Evolutionary conservation across 176 grass and related monocot genomes (phyloP).

Genomic region (Oryza brachyantha): DNA sequence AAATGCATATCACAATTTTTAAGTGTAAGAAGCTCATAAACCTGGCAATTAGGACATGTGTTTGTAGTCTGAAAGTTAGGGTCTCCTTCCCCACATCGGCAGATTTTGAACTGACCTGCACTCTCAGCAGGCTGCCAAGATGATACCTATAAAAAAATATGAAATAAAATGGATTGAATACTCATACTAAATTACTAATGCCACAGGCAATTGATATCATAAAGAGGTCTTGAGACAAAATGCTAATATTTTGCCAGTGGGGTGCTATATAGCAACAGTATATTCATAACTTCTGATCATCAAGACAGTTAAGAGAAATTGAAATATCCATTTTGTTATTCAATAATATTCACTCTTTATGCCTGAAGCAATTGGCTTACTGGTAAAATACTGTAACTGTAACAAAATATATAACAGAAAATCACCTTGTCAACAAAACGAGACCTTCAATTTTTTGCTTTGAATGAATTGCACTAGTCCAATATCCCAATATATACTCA

Average conservation of each 20-base stretch:
- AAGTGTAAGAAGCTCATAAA: slow-evolving; percentile 35
- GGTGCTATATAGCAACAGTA: slow-evolving; percentile 3
- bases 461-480: slow-evolving; percentile 26
- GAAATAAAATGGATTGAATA: slow-evolving; percentile 29
- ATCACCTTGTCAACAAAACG: slow-evolving; percentile 16
- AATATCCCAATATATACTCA: slow-evolving; percentile 6
- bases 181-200: slow-evolving; percentile 26
- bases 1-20: neutral
- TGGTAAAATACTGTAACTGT: slow-evolving; percentile 5
- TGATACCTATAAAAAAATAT: slow-evolving; percentile 53
- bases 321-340: neutral
- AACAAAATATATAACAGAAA: neutral
- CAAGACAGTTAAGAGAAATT: neutral
- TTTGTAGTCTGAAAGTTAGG: slow-evolving; percentile 54
- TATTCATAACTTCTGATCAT: neutral
- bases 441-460: neutral
- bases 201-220: no score
- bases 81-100: slow-evolving; percentile 78
- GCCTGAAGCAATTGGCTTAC: neutral
- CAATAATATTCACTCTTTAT: neutral
- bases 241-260: slow-evolving; percentile 1
- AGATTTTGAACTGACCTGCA: slow-evolving; percentile 57
- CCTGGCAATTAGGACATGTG: slow-evolving; percentile 72
- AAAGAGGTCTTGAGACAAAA: neutral
- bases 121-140: slow-evolving; percentile 62